Evolutionary conservation across 306 rosid genomes (phyloP).

Genomic region (Dryas drummondii): DNA sequence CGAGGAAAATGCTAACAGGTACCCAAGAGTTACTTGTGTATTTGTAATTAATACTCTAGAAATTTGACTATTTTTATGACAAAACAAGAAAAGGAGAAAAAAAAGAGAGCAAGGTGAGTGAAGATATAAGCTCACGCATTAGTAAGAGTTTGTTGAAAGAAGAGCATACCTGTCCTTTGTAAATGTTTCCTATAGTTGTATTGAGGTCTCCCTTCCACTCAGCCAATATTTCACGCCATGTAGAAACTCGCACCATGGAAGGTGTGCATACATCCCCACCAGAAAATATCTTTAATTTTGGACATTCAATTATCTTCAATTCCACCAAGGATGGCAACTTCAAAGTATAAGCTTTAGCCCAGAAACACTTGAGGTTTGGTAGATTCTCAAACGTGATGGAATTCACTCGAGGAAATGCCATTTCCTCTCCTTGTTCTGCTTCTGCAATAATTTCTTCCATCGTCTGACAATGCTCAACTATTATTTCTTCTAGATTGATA

Average conservation of each 20-base stretch:
- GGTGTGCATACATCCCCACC: background rate
- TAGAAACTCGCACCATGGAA: background rate
- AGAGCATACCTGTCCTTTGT: background rate
- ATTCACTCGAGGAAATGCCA: background rate
- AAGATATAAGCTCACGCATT: too few relatives aligned
- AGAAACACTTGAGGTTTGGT: background rate
- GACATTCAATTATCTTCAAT: fast-evolving
- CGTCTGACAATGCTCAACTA: fast-evolving
- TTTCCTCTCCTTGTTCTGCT: background rate
- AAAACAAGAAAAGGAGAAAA: too few relatives aligned
- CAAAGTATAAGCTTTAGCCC: background rate
- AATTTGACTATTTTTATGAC: too few relatives aligned
- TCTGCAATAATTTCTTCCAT: background rate
- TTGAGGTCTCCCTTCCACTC: background rate
- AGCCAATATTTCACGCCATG: background rate
- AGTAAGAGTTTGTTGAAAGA: too few relatives aligned
- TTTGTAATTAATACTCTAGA: too few relatives aligned
- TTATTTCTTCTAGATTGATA: background rate
- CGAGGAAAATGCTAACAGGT: too few relatives aligned
- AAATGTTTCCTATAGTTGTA: background rate
- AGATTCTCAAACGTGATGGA: background rate
- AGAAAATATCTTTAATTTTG: background rate
- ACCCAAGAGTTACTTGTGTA: too few relatives aligned
- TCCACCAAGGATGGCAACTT: background rate
- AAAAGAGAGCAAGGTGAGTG: too few relatives aligned